phyloP scores from a whole-genome alignment of 768 basidiomycete species.

The Collybia sordida region DNA sequence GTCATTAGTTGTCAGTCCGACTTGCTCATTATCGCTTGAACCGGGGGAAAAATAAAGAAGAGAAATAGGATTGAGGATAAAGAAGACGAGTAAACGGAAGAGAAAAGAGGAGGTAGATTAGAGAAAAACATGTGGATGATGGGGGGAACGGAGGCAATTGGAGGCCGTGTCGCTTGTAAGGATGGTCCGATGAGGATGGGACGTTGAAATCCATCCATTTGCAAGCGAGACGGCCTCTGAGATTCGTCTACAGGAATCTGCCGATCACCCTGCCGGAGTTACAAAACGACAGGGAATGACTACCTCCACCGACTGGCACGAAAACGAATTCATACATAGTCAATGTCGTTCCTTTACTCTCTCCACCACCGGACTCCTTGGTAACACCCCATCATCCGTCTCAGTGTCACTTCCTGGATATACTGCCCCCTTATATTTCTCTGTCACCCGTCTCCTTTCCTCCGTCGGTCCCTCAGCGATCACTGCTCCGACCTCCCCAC shows the following conservation, averaged over 20 bases:
- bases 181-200: slow-evolving; percentile 42
- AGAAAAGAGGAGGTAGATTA: background rate
- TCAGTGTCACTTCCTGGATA: slow-evolving; percentile 26
- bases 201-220: background rate
- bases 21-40: background rate
- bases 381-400: slow-evolving; percentile 46
- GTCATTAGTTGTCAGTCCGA: slow-evolving; percentile 5
- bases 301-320: slow-evolving; percentile 21
- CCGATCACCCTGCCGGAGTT: slow-evolving; percentile 31
- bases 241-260: slow-evolving; percentile 31
- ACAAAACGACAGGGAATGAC: slow-evolving; percentile 19
- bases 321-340: slow-evolving; percentile 25
- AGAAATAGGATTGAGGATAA: background rate
- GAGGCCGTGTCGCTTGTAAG: slow-evolving; percentile 34
- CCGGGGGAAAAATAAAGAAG: background rate
- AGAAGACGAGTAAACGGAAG: background rate
- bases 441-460: slow-evolving; percentile 30
- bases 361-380: slow-evolving; percentile 37
- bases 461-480: slow-evolving; percentile 31
- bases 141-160: slow-evolving; percentile 29
- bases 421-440: background rate
- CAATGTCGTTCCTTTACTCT: slow-evolving; percentile 28
- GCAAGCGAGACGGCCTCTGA: slow-evolving; percentile 9
- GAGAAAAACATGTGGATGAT: slow-evolving; percentile 14
- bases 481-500: slow-evolving; percentile 29